Evolutionary conservation across 768 basidiomycete species (phyloP).

Genomic region (Thelephora aurantiotincta): DNA sequence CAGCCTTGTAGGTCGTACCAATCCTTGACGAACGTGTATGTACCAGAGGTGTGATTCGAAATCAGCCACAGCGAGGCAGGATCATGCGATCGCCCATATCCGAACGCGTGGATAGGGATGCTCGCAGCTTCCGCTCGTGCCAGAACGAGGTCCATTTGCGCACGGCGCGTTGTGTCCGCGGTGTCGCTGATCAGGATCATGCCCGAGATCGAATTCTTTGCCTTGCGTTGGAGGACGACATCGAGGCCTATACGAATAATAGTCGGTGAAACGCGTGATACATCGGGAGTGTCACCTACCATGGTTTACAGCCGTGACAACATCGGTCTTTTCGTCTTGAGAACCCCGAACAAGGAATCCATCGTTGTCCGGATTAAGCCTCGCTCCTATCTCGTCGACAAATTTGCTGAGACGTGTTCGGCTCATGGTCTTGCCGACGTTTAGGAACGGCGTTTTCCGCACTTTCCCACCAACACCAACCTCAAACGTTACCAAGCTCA

Average conservation of each 20-base stretch:
- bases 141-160: conserved; percentile 96
- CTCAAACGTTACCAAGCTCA: conserved; percentile 89
- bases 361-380: conserved; percentile 23
- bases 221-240: conserved; percentile 86
- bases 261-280: background rate
- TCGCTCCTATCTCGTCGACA: conserved; percentile 49
- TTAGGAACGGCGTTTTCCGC: conserved; percentile 89
- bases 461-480: conserved; percentile 72
- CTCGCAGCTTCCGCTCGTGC: conserved; percentile 95
- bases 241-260: conserved; percentile 51
- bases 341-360: conserved; percentile 55
- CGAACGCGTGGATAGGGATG: conserved; percentile 93
- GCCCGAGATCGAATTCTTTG: conserved; percentile 79
- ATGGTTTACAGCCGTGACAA: conserved; percentile 97
- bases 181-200: conserved; percentile 92
- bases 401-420: conserved; percentile 60
- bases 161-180: conserved; percentile 80
- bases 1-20: conserved; percentile 93
- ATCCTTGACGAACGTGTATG: conserved; percentile 96
- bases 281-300: conserved; percentile 25
- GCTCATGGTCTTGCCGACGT: conserved; percentile 53
- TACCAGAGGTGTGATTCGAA: conserved; percentile 95
- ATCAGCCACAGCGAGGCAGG: conserved; percentile 97
- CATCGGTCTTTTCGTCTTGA: conserved; percentile 91
- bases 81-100: conserved; percentile 94